A percentile compares a stretch with the other conserved stretches of the same genome.
Conservation (phyloP, 2,329 filamentous ascomycete species). For the Trichoderma cornu-damae region DNA sequence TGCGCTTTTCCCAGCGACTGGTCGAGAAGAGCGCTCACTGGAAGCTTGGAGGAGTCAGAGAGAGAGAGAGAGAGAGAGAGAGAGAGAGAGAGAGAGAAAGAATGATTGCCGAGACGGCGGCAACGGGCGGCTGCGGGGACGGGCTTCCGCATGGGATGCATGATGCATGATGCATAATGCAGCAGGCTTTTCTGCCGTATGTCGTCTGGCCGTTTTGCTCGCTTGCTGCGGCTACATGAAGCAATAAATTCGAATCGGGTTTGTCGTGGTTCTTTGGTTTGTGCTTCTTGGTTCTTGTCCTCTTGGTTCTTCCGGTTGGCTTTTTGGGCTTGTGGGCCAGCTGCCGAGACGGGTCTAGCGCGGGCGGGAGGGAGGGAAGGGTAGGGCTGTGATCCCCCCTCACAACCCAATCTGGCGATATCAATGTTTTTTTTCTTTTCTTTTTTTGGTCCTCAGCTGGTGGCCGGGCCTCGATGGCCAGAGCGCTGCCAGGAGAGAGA, state of each 20-base stretch:
- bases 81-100: neutral
- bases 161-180: neutral
- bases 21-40: neutral
- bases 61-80: neutral
- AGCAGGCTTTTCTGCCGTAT: neutral
- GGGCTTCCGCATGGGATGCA: neutral
- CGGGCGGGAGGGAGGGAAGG: constrained; percentile 1
- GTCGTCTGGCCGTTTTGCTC: too few species aligned
- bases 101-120: neutral
- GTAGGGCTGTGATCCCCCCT: neutral
- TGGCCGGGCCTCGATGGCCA: too few species aligned
- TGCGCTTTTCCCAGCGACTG: neutral
- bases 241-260: constrained; percentile 1
- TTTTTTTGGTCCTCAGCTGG: neutral
- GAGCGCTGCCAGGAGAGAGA: neutral
- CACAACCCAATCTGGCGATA: neutral
- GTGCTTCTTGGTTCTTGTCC: too few species aligned
- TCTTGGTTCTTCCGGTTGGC: too few species aligned
- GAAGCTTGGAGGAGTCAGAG: neutral
- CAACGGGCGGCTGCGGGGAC: neutral
- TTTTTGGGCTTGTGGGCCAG: neutral
- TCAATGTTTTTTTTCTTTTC: too few species aligned
- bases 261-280: too few species aligned
- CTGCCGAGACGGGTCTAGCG: neutral
- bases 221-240: neutral